Evolutionary conservation across 305 asterid genomes (phyloP).

Genomic region (Salvia sclarea): DNA sequence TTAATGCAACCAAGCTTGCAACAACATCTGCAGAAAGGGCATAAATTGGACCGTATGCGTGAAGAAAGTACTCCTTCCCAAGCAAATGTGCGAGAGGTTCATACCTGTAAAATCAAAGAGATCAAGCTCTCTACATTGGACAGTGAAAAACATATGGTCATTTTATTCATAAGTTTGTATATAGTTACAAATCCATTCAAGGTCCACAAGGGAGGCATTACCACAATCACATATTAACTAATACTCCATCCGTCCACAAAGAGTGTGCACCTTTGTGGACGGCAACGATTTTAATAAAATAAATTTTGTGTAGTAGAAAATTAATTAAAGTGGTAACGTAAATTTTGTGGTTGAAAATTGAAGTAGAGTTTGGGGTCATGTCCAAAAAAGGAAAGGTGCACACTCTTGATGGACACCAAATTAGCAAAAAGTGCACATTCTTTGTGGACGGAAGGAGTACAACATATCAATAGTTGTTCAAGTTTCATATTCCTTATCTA

Average conservation of each 20-base stretch:
- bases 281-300: too few species aligned
- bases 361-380: too few species aligned
- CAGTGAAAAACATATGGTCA: not conserved
- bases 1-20: conserved; percentile 84
- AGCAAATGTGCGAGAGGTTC: conserved; percentile 81
- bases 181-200: not conserved
- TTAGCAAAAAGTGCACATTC: too few species aligned
- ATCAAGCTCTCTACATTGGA: conserved; percentile 26
- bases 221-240: too few species aligned
- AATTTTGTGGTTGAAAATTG: too few species aligned
- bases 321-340: too few species aligned
- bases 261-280: too few species aligned
- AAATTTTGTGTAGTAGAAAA: too few species aligned
- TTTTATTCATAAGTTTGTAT: not conserved
- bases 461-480: conserved; percentile 1
- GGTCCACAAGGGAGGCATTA: not conserved
- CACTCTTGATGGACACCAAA: too few species aligned
- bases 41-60: conserved; percentile 96
- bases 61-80: conserved; percentile 95
- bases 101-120: conserved; percentile 62
- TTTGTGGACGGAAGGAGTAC: too few species aligned
- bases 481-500: not conserved
- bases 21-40: conserved; percentile 96
- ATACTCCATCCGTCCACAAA: too few species aligned
- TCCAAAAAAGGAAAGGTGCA: too few species aligned